Evolutionary conservation across 305 asterid species (phyloP).

Genomic region (Fraxinus paxiana): DNA sequence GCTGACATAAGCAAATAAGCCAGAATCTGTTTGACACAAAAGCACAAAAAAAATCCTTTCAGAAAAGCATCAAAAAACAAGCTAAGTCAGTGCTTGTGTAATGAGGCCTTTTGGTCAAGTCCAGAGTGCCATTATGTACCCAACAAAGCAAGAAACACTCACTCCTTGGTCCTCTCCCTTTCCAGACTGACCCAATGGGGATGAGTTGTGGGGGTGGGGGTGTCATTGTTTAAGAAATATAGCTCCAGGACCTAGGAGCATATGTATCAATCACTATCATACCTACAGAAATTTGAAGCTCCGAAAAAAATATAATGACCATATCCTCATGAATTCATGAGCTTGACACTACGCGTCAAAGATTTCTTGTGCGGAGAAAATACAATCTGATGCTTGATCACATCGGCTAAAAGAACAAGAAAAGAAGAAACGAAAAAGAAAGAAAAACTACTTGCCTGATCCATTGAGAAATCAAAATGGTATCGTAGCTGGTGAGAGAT

Average conservation of each 20-base stretch:
- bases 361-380: background rate
- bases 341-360: background rate
- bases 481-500: slow-evolving; percentile 46
- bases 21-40: slow-evolving; percentile 38
- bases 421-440: background rate
- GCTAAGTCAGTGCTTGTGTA: background rate
- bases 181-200: background rate
- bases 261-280: background rate
- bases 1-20: slow-evolving; percentile 68
- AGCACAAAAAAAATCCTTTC: background rate
- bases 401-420: background rate
- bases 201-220: no score
- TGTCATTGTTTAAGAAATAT: no score
- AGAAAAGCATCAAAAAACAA: background rate
- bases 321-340: no score
- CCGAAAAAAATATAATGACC: background rate
- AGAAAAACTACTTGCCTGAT: slow-evolving; percentile 59
- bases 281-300: background rate
- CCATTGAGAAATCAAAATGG: slow-evolving; percentile 68
- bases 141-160: background rate
- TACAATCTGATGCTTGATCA: background rate
- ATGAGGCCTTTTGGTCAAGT: background rate
- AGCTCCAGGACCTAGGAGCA: background rate
- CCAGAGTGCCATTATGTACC: background rate
- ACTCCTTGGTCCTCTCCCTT: background rate